Conservation (phyloP, 2,329 filamentous ascomycete species). For the Neopestalotiopsis sp. region DNA sequence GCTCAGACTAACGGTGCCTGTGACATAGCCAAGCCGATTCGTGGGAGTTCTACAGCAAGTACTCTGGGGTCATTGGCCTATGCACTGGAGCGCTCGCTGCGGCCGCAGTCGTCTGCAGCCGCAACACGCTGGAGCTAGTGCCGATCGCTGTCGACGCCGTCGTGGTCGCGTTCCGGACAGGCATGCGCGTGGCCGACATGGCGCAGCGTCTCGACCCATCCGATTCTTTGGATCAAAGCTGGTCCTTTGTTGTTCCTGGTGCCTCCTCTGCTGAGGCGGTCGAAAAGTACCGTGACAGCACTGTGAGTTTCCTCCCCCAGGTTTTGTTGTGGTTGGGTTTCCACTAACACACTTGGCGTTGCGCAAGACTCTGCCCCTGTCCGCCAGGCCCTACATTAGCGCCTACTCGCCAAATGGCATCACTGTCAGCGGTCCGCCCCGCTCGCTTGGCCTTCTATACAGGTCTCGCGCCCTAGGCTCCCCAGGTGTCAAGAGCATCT, state of each 20-base stretch:
- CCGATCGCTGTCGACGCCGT: slow-evolving; percentile 36
- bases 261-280: slow-evolving; percentile 25
- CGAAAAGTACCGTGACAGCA: slow-evolving; percentile 22
- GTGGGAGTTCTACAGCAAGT: slow-evolving; percentile 17
- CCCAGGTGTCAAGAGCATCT: slow-evolving; percentile 40
- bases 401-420: slow-evolving; percentile 24
- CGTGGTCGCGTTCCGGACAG: slow-evolving; percentile 36
- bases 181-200: slow-evolving; percentile 28
- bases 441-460: slow-evolving; percentile 18
- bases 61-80: slow-evolving; percentile 29
- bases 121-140: slow-evolving; percentile 34
- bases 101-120: slow-evolving; percentile 35
- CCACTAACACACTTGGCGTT: neutral
- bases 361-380: slow-evolving; percentile 21
- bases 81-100: slow-evolving; percentile 40
- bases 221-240: slow-evolving; percentile 21
- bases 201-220: slow-evolving; percentile 21
- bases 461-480: slow-evolving; percentile 20
- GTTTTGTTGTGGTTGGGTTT: neutral
- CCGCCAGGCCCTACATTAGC: slow-evolving; percentile 24
- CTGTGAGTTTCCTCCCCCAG: neutral
- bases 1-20: neutral
- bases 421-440: slow-evolving; percentile 26
- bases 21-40: slow-evolving; percentile 24
- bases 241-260: slow-evolving; percentile 31